Evolutionary conservation across 2,329 filamentous ascomycete genomes (phyloP).

Genomic region (Hypoxylon sp.): DNA sequence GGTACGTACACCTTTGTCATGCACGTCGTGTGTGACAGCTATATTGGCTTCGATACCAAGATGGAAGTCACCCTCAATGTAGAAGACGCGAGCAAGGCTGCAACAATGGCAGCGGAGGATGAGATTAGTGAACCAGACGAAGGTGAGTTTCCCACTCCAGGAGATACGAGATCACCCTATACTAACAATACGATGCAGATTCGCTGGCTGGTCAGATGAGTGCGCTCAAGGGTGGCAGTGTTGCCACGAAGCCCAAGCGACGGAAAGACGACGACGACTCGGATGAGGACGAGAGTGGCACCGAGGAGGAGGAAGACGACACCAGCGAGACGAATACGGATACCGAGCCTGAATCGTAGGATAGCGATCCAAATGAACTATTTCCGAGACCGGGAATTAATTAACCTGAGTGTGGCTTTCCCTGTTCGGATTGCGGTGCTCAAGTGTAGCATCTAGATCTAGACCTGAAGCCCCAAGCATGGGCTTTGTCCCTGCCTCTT

Average conservation of each 20-base stretch:
- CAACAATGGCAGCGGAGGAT: conserved; percentile 83
- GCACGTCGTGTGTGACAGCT: conserved; percentile 94
- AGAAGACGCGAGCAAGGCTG: conserved; percentile 88
- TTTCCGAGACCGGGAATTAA: conserved; percentile 2
- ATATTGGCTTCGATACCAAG: conserved; percentile 93
- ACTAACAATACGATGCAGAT: conserved; percentile 66
- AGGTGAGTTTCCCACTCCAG: conserved; percentile 70
- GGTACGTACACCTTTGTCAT: conserved; percentile 96
- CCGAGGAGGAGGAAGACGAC: conserved; percentile 77
- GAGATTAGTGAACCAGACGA: conserved; percentile 99
- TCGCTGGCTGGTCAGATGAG: conserved; percentile 92
- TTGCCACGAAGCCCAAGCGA: conserved; percentile 70
- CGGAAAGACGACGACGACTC: conserved; percentile 69
- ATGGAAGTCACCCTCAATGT: conserved; percentile 90
- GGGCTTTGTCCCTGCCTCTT: neutral
- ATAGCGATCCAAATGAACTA: neutral
- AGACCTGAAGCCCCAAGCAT: neutral
- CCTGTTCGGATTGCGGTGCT: conserved; percentile 14
- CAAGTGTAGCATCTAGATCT: neutral
- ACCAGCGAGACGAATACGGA: conserved; percentile 77
- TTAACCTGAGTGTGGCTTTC: neutral
- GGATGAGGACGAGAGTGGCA: conserved; percentile 80
- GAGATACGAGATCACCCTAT: neutral
- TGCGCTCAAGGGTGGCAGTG: conserved; percentile 79
- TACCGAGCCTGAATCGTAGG: conserved; percentile 71